Evolutionary conservation across 169 alveolate species (phyloP).

Genomic region (Babesia bigemina): DNA sequence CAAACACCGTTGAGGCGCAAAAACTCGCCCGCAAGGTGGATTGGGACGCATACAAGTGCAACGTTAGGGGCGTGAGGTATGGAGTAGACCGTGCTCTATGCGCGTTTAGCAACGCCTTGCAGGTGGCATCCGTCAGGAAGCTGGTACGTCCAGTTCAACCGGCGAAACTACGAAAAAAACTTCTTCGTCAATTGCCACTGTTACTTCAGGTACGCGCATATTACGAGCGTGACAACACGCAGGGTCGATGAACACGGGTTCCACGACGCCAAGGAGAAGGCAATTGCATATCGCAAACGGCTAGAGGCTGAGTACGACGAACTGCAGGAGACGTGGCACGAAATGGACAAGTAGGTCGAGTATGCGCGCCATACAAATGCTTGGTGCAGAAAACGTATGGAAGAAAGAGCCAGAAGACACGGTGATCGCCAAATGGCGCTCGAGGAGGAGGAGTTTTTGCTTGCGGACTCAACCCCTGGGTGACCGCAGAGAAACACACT

Average conservation of each 20-base stretch:
- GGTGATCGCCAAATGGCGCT: conserved; percentile 4
- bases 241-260: conserved; percentile 80
- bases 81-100: not conserved
- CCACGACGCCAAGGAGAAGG: conserved; percentile 79
- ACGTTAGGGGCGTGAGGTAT: conserved; percentile 81
- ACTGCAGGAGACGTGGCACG: conserved; percentile 80
- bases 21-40: conserved; percentile 77
- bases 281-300: conserved; percentile 81
- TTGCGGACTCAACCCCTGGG: conserved; percentile 9
- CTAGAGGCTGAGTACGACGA: conserved; percentile 82
- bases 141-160: conserved; percentile 86
- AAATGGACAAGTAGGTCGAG: conserved; percentile 52
- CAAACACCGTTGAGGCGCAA: conserved; percentile 78
- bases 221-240: not conserved
- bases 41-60: conserved; percentile 83
- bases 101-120: not conserved
- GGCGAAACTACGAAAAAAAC: conserved; percentile 81
- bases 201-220: conserved; percentile 72
- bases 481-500: not conserved
- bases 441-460: conserved; percentile 26
- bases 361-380: no score
- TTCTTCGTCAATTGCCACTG: conserved; percentile 83
- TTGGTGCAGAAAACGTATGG: not conserved
- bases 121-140: conserved; percentile 89
- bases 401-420: not conserved